phyloP scores from a whole-genome alignment of 2,329 filamentous ascomycete genomes.

The Trichothecium roseum region DNA sequence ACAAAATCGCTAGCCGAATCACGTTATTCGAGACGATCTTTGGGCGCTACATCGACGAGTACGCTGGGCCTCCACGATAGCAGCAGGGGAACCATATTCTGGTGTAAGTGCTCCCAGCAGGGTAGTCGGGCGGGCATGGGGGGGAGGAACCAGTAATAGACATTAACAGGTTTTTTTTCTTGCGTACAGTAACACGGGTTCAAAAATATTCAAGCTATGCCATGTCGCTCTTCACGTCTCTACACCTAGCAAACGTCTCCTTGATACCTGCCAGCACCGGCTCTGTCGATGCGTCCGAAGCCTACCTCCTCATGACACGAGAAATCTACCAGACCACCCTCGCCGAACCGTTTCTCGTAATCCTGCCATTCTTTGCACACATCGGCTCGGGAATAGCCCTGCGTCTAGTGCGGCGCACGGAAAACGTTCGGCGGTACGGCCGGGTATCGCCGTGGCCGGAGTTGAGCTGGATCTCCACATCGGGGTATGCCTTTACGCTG shows the following conservation, averaged over 20 bases:
- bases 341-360: slow-evolving; percentile 71
- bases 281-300: slow-evolving; percentile 66
- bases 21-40: no score
- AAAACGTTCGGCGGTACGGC: slow-evolving; percentile 67
- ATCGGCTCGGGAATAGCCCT: slow-evolving; percentile 67
- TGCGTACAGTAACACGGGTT: slow-evolving; percentile 36
- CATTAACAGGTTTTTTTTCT: not conserved
- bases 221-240: slow-evolving; percentile 62
- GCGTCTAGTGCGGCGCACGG: slow-evolving; percentile 61
- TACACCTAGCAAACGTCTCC: slow-evolving; percentile 75
- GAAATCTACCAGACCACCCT: slow-evolving; percentile 83
- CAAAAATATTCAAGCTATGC: slow-evolving; percentile 88
- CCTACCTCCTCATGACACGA: slow-evolving; percentile 80
- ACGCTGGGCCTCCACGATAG: no score
- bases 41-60: no score
- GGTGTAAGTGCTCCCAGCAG: no score
- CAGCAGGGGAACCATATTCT: not conserved
- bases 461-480: slow-evolving; percentile 56
- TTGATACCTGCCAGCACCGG: slow-evolving; percentile 66
- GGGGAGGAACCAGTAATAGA: no score
- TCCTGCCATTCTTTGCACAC: slow-evolving; percentile 64
- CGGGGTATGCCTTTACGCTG: slow-evolving; percentile 61
- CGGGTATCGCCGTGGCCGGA: slow-evolving; percentile 54
- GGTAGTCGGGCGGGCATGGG: no score
- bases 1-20: no score